A percentile compares a stretch with the other conserved stretches of the same genome.
phyloP scores from a whole-genome alignment of 2,329 filamentous ascomycete species.

The Trichoderma brevicompactum region DNA sequence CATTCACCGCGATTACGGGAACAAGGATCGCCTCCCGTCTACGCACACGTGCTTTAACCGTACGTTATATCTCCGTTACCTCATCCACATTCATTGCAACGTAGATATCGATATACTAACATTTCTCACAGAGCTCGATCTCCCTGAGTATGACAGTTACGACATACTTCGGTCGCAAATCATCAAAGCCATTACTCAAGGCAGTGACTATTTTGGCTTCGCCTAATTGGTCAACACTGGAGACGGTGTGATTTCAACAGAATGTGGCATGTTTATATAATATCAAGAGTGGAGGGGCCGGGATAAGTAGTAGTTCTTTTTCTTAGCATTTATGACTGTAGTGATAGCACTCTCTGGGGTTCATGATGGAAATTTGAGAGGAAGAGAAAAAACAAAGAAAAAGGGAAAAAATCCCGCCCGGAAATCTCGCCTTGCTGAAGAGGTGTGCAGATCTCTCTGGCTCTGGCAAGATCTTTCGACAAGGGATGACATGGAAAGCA shows the following conservation, averaged over 20 bases:
- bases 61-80: conserved; percentile 58
- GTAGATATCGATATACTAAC: conserved; percentile 43
- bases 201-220: conserved; percentile 97
- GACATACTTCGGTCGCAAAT: conserved; percentile 85
- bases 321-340: conserved; percentile 25
- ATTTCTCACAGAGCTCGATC: conserved; percentile 78
- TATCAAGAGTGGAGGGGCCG: neutral
- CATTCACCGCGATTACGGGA: conserved; percentile 96
- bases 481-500: conserved; percentile 23
- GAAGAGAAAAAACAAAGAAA: neutral
- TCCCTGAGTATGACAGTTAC: conserved; percentile 97
- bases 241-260: neutral
- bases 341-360: conserved; percentile 27
- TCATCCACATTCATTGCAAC: neutral
- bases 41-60: conserved; percentile 99
- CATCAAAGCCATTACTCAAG: conserved; percentile 95
- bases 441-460: conserved; percentile 44
- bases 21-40: conserved; percentile 91
- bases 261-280: neutral
- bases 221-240: conserved; percentile 60
- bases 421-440: conserved; percentile 28
- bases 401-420: neutral
- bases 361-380: neutral
- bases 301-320: neutral
- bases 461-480: conserved; percentile 6